Percentiles rank a stretch among this genome's conserved stretches.
Evolutionary conservation across 228 moss, liverwort and hornwort species (phyloP).

Genomic region (Sphagnum fallax): DNA sequence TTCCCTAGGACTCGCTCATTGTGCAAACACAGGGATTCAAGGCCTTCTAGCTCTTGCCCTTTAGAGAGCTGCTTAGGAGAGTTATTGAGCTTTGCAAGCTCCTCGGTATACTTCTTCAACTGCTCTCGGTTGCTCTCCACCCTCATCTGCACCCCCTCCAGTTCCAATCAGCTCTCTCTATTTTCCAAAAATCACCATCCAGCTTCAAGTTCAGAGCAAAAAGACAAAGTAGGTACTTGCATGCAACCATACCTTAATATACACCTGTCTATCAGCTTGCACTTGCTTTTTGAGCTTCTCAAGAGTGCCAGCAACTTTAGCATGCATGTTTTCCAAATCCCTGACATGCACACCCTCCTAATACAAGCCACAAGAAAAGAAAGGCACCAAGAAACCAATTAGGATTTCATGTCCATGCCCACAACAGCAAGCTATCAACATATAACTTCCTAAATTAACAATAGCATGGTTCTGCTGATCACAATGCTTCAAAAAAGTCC

Average conservation of each 20-base stretch:
- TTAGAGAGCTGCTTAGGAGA: constrained; percentile 9
- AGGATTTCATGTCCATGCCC: too few species aligned
- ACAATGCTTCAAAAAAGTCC: too few species aligned
- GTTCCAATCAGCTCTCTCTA: not conserved
- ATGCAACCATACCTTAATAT: constrained; percentile 19
- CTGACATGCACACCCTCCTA: too few species aligned
- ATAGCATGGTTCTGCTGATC: too few species aligned
- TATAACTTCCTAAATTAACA: too few species aligned
- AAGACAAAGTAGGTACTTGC: not conserved
- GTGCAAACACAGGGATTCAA: not conserved
- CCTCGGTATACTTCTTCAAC: constrained; percentile 21
- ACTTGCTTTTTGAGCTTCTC: constrained; percentile 32
- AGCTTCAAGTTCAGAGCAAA: not conserved
- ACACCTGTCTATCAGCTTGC: constrained; percentile 10
- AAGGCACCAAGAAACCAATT: too few species aligned
- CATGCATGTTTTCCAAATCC: too few species aligned
- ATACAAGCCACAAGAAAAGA: too few species aligned
- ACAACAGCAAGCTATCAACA: too few species aligned
- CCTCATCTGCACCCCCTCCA: constrained; percentile 15
- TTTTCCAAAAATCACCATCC: not conserved
- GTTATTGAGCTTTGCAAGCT: constrained; percentile 11
- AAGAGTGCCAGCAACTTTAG: constrained; percentile 7
- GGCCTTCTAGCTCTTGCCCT: constrained; percentile 20
- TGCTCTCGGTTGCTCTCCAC: constrained; percentile 32
- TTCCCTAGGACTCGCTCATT: not conserved